A percentile compares a stretch with the other conserved stretches of the same genome.
Conservation (phyloP, 2,329 filamentous ascomycete genomes). For the Aspergillus pseudonomiae region DNA sequence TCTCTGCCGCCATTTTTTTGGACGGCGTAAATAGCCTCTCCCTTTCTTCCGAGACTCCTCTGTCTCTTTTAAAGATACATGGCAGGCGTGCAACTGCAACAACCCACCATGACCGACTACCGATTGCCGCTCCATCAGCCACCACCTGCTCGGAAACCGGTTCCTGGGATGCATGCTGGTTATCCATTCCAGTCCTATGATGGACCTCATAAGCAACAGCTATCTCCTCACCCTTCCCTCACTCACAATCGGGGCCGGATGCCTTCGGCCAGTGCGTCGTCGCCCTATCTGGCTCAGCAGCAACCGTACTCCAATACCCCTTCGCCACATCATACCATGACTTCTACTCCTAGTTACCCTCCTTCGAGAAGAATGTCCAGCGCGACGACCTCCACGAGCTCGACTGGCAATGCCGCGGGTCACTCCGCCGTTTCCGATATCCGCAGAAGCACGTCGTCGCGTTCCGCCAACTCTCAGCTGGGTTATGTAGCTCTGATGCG, state of each 20-base stretch:
- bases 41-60: neutral
- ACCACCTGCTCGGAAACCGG: conserved; percentile 35
- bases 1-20: neutral
- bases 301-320: conserved; percentile 31
- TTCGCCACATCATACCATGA: conserved; percentile 32
- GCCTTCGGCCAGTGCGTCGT: conserved; percentile 38
- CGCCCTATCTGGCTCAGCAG: conserved; percentile 31
- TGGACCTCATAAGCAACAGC: conserved; percentile 24
- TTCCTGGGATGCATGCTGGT: conserved; percentile 26
- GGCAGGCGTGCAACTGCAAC: conserved; percentile 31
- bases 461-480: conserved; percentile 67
- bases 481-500: conserved; percentile 95
- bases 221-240: conserved; percentile 32
- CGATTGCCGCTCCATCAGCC: conserved; percentile 40
- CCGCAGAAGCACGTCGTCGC: conserved; percentile 78
- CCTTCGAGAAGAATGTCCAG: conserved; percentile 41
- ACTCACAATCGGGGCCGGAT: conserved; percentile 44
- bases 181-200: conserved; percentile 33
- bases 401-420: conserved; percentile 39
- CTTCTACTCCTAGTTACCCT: conserved; percentile 25
- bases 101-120: conserved; percentile 41
- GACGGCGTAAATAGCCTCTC: conserved; percentile 5
- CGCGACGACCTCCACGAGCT: conserved; percentile 46
- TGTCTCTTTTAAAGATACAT: conserved; percentile 19
- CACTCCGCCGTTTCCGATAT: conserved; percentile 34